Percentiles rank a stretch among this genome's conserved stretches.
Evolutionary conservation across 306 rosid species (phyloP).

Genomic region (Lathyrus oleraceus): DNA sequence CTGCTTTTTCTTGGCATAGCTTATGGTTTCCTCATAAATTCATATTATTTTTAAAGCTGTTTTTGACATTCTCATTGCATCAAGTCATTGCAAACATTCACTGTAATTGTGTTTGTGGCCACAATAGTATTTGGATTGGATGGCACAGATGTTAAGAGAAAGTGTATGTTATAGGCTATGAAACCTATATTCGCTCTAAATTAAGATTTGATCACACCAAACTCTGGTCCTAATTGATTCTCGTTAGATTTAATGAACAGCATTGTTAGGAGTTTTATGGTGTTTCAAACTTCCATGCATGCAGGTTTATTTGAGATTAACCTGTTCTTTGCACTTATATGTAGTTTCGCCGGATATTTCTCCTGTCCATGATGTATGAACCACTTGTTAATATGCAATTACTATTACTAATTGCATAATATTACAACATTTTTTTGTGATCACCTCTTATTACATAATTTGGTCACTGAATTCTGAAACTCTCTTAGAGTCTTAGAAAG

Average conservation of each 20-base stretch:
- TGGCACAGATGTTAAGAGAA: background rate
- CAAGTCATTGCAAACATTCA: conserved; percentile 5
- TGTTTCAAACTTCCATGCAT: conserved; percentile 18
- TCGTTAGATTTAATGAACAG: background rate
- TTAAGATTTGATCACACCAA: conserved; percentile 11
- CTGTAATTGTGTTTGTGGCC: background rate
- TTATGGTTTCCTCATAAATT: conserved; percentile 15
- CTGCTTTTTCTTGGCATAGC: conserved; percentile 12
- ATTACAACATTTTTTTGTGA: background rate
- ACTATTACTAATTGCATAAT: too few species aligned
- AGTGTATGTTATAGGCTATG: background rate
- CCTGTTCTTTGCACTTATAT: conserved; percentile 2
- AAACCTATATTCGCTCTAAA: background rate
- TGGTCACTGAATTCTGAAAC: conserved; percentile 42
- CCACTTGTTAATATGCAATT: background rate
- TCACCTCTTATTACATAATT: conserved; percentile 12
- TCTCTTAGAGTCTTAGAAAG: conserved; percentile 63
- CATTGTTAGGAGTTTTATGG: background rate
- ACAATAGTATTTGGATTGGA: conserved; percentile 26
- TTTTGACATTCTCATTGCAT: conserved; percentile 13
- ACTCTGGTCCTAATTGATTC: background rate
- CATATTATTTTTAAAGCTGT: conserved; percentile 12
- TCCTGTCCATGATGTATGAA: conserved; percentile 23
- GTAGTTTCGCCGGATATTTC: conserved; percentile 8
- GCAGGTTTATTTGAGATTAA: background rate